Conservation (phyloP, 2,329 filamentous ascomycete species). For the Geosmithia morbida region DNA sequence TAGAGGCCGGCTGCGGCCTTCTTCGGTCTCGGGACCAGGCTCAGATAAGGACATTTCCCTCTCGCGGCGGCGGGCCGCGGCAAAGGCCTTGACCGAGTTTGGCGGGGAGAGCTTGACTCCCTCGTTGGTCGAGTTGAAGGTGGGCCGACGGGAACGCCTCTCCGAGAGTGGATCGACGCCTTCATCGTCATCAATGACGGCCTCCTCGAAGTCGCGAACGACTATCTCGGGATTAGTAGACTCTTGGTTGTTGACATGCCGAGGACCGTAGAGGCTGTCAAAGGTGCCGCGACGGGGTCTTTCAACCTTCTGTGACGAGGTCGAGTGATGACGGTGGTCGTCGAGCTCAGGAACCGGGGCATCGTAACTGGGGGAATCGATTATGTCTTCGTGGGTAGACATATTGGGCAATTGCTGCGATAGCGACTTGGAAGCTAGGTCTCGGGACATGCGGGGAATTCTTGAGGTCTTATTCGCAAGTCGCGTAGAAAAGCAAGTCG, state of each 20-base stretch:
- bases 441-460: not conserved
- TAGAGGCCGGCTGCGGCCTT: constrained; percentile 51
- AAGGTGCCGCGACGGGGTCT: constrained; percentile 57
- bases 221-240: constrained; percentile 21
- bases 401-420: constrained; percentile 22
- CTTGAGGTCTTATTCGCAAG: not conserved
- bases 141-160: constrained; percentile 36
- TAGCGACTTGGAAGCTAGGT: constrained; percentile 1
- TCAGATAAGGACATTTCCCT: constrained; percentile 50
- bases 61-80: constrained; percentile 73
- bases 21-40: constrained; percentile 21
- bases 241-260: constrained; percentile 13
- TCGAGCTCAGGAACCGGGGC: constrained; percentile 71
- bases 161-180: constrained; percentile 26
- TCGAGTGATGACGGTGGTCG: constrained; percentile 63
- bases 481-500: not conserved
- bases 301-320: constrained; percentile 44
- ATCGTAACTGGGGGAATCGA: constrained; percentile 48
- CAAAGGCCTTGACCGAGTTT: constrained; percentile 96
- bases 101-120: constrained; percentile 71
- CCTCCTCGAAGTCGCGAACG: constrained; percentile 72
- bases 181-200: constrained; percentile 58
- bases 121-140: constrained; percentile 39
- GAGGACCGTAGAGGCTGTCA: constrained; percentile 49
- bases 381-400: constrained; percentile 49